Percentiles rank a stretch among this genome's conserved stretches.
Evolutionary conservation across 208 protist genomes (phyloP).

Genomic region (Acanthamoeba triangularis): DNA sequence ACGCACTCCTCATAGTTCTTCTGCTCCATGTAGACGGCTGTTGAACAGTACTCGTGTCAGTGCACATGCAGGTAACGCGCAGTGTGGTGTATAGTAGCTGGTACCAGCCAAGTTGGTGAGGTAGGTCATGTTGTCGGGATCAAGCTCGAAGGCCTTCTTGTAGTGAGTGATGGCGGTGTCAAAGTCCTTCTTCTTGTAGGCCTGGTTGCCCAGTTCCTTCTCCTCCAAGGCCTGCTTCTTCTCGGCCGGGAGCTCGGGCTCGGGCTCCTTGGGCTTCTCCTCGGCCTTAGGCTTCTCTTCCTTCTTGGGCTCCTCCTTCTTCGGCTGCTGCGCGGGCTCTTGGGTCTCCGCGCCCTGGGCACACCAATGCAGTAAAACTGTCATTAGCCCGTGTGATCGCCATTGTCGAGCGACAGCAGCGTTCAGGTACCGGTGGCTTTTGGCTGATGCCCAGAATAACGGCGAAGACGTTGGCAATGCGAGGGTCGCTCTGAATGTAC

Average conservation of each 20-base stretch:
- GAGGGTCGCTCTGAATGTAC: constrained; percentile 77
- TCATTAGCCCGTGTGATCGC: too few relatives aligned
- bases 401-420: not conserved
- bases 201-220: constrained; percentile 96
- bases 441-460: constrained; percentile 80
- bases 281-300: constrained; percentile 43
- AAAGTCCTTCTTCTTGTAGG: constrained; percentile 97
- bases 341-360: not conserved
- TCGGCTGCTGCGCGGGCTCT: constrained; percentile 4
- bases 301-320: constrained; percentile 78
- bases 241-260: constrained; percentile 58
- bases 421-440: not conserved
- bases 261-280: constrained; percentile 65
- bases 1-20: constrained; percentile 96
- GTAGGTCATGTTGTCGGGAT: constrained; percentile 84
- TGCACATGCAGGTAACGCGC: too few relatives aligned
- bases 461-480: constrained; percentile 69
- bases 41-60: not conserved
- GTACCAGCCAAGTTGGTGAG: constrained; percentile 84
- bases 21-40: constrained; percentile 97
- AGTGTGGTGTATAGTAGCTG: not conserved
- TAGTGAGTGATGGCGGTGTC: constrained; percentile 91
- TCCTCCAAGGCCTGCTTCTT: constrained; percentile 73
- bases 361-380: not conserved
- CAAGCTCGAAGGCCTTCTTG: constrained; percentile 83